Evolutionary conservation across 768 basidiomycete genomes (phyloP), one percentile per base, ranked within the genome.

Genomic region (Leccinum disarticulatum): DNA sequence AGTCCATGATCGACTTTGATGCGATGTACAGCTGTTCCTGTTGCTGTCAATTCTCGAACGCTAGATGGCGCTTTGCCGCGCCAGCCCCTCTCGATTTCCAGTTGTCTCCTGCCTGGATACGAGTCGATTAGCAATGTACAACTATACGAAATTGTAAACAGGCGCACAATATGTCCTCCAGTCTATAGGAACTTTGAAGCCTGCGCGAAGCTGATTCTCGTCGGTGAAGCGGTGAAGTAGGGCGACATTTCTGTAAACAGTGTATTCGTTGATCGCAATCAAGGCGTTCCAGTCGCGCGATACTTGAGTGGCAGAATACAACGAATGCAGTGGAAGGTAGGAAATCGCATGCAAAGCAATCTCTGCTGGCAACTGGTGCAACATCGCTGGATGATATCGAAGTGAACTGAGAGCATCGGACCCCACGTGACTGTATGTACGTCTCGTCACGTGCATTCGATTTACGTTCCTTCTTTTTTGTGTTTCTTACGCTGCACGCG

Each of bases 1-100:
- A 77, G 77, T 33, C 77, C 71, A 64, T 88, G 83, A 58, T 93
- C 91, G 22, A 88, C 80, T 73, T 93, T 93, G 74, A 92, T 84
- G 7, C 89, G 83, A 71, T 92, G 89, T 0, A 89, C 84, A 4
- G 68, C 65, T 27, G 63, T 61, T 22, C 79, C 76, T 6, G 76
- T 64, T 8, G 69, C 58, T 1, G 67, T 62, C 38, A 81, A 70
- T n/a, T 73, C 59, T 22, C 70, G 77, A 14, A 75, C 66, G 3
- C 62, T 62, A 11, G 82, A 82, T 3, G 78, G 75, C 0, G 76
- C 81, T 38, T 74, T 73, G 7, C 85, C 89, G 2, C 73, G 63
- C 89, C 88, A 91, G 46, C 79, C 81, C 30, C 69, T 74, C 54
- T 79, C 74, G 52, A 85, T 76, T 46, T 74, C 73, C 41, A 77